These are phyloP conservation scores for Glycyrrhiza uralensis DNA, from an alignment of 306 rosid species.

Conservation along the genomic window DNA sequence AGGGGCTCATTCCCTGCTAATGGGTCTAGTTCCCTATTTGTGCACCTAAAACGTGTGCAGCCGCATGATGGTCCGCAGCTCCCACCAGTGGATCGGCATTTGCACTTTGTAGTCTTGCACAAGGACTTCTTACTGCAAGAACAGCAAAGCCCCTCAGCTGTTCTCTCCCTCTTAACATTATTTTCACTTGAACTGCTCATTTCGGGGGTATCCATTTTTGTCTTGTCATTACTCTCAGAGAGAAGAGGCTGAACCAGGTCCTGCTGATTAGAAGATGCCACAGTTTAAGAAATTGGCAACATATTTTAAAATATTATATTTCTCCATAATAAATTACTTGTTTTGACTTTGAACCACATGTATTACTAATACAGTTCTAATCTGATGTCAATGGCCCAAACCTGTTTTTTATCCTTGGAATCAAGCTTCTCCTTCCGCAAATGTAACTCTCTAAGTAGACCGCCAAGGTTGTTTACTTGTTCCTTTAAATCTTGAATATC, in stretches of 20 bases:
- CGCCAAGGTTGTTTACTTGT: slow-evolving; percentile 51
- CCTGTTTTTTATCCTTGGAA: slow-evolving; percentile 49
- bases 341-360: not conserved
- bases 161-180: slow-evolving; percentile 31
- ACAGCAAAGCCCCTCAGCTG: slow-evolving; percentile 56
- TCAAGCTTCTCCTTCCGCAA: slow-evolving; percentile 48
- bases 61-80: slow-evolving; percentile 82
- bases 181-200: slow-evolving; percentile 31
- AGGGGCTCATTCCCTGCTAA: slow-evolving; percentile 26
- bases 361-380: not conserved
- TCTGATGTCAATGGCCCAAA: slow-evolving; percentile 38
- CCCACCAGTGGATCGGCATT: slow-evolving; percentile 74
- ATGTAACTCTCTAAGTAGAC: slow-evolving; percentile 57
- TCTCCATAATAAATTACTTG: not conserved
- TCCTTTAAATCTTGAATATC: slow-evolving; percentile 70
- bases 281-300: not conserved
- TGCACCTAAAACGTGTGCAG: slow-evolving; percentile 64
- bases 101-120: slow-evolving; percentile 87
- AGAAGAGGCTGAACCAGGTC: slow-evolving; percentile 38
- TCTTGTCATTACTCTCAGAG: slow-evolving; percentile 41
- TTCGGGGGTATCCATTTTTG: slow-evolving; percentile 35
- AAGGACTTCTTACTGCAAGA: slow-evolving; percentile 73
- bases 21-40: slow-evolving; percentile 52
- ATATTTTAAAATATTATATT: not conserved
- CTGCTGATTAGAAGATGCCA: slow-evolving; percentile 41